Percentiles rank a stretch among this genome's conserved stretches.
Evolutionary conservation across 768 basidiomycete genomes (phyloP).

Genomic region (Sutorius australiensis): DNA sequence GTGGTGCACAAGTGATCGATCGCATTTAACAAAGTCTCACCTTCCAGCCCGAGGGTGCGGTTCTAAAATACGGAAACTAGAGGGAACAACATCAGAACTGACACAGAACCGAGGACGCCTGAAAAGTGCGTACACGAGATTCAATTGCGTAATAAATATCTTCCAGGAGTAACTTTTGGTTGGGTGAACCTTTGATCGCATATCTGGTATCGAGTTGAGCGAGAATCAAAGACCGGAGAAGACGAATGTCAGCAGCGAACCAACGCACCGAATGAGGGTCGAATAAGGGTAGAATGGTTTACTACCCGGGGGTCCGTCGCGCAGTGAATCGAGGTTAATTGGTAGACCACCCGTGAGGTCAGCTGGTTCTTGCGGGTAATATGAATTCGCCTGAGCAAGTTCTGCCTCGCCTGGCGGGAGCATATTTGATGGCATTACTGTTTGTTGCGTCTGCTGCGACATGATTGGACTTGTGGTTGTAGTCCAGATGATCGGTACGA

Average conservation of each 20-base stretch:
- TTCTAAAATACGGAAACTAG: constrained; percentile 87
- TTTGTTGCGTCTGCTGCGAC: constrained; percentile 50
- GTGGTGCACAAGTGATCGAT: not conserved
- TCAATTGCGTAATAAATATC: constrained; percentile 93
- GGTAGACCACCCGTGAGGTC: constrained; percentile 82
- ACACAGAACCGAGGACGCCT: not conserved
- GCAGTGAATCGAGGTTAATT: constrained; percentile 81
- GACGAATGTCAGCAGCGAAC: not conserved
- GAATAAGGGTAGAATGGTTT: constrained; percentile 92
- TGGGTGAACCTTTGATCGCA: constrained; percentile 88
- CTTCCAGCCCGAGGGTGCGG: constrained; percentile 89
- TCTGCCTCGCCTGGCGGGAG: constrained; percentile 49
- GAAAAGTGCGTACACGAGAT: constrained; percentile 59
- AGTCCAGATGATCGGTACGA: constrained; percentile 10
- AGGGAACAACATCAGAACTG: constrained; percentile 9
- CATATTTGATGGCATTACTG: constrained; percentile 63
- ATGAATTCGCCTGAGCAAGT: constrained; percentile 50
- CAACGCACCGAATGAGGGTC: constrained; percentile 77
- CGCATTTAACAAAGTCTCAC: constrained; percentile 32
- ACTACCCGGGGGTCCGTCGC: constrained; percentile 83
- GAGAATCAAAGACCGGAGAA: not conserved
- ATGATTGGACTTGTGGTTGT: constrained; percentile 27
- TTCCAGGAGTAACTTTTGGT: constrained; percentile 79
- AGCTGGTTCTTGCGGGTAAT: constrained; percentile 71
- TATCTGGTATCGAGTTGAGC: constrained; percentile 47